A percentile compares a stretch with the other conserved stretches of the same genome.
These are phyloP conservation scores for Trypanosomatidae sp. DNA, from an alignment of 208 protist species.

Conservation along the genomic window DNA sequence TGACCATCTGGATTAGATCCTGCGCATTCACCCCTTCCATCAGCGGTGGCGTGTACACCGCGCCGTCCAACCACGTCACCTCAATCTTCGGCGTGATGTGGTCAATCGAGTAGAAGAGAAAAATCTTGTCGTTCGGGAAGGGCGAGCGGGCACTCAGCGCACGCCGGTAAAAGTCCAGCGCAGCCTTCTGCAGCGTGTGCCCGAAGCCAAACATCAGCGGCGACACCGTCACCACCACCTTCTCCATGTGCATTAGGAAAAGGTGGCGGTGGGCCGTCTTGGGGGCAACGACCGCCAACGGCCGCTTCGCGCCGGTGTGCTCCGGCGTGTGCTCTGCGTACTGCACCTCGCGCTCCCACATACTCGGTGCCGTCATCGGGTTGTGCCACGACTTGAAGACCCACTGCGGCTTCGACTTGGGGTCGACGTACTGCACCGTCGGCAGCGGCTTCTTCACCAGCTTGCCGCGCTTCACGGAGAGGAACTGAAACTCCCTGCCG, in stretches of 20 bases:
- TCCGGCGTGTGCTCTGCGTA: constrained; percentile 88
- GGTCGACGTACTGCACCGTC: constrained; percentile 77
- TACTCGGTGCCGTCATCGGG: constrained; percentile 64
- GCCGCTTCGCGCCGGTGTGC: constrained; percentile 84
- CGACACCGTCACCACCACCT: constrained; percentile 83
- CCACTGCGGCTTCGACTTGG: constrained; percentile 78
- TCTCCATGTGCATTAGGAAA: constrained; percentile 91
- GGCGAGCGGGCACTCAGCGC: constrained; percentile 77
- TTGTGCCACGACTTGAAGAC: constrained; percentile 93
- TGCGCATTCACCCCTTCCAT: constrained; percentile 79
- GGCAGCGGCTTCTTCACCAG: constrained; percentile 79
- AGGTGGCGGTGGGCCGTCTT: constrained; percentile 78
- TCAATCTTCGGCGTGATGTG: constrained; percentile 83
- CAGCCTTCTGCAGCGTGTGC: constrained; percentile 78
- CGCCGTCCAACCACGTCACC: constrained; percentile 88
- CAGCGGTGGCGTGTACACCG: constrained; percentile 81
- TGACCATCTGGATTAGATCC: constrained; percentile 90
- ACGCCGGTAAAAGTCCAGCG: constrained; percentile 87
- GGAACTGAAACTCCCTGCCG: constrained; percentile 80
- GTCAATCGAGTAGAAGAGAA: constrained; percentile 87
- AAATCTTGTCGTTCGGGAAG: constrained; percentile 88
- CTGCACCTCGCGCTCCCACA: constrained; percentile 91
- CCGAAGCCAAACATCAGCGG: constrained; percentile 87
- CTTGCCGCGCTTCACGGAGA: constrained; percentile 71
- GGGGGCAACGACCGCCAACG: constrained; percentile 79